Evolutionary conservation across 805 yeast genomes (phyloP), one percentile per base, ranked within the genome.

Genomic region (Wickerhamomyces strasburgensis): DNA sequence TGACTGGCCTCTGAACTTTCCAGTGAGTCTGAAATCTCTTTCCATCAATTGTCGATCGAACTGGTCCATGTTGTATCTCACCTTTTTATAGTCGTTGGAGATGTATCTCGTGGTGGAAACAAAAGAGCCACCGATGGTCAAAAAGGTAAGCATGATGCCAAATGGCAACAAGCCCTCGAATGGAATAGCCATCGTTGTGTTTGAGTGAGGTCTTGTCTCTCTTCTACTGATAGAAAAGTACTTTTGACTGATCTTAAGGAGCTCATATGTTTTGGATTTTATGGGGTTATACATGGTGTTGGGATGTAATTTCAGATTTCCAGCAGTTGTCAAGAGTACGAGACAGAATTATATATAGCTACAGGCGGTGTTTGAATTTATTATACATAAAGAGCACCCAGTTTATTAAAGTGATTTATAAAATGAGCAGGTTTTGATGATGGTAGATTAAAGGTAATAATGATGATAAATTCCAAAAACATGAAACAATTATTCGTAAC

Each of bases 21-120:
- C 95, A 9, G 95, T 85, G 52, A 85, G 65, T 47, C 90, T 69
- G 54, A 72, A 68, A 60, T 85, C 95, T 53, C 95, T 71, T 46
- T 80, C 81, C 62, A 84, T 65, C 60, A 57, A 61, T 58, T 57
- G 62, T 36, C 60, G 52, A 49, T 75, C 80, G 70, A 75, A 75
- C 47, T 67, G 68, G 56, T 75, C 80, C 26, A 75, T 56, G 48
- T 65, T 63, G 48, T 60, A 70, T 39, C 81, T 66, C 45, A 75
- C 77, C 51, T 73, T 73, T 51, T 73, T 67, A 57, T 70, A 67
- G 38, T 66, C 73, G 52, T 72, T 72, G 34, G 70, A 64, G 46
- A 56, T 52, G 44, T 62, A 60, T 48, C 71, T 72, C 29, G 66
- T 54, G 16, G 53, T 61, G 27, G 63, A 59, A 47, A 69, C 66